Evolutionary conservation across 306 rosid genomes (phyloP).

Genomic region (Astragalus glycyphyllos): DNA sequence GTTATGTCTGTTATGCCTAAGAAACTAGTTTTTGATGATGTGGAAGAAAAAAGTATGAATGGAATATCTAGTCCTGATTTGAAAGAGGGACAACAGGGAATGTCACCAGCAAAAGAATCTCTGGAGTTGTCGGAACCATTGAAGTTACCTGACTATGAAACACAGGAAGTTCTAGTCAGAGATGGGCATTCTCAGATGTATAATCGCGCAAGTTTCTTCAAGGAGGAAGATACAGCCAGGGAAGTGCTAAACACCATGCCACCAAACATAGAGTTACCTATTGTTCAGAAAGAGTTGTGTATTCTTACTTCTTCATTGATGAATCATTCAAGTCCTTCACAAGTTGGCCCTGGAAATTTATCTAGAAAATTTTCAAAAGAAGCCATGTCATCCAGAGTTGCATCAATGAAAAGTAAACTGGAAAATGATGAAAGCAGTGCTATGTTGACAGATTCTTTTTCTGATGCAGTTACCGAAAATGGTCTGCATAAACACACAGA

Average conservation of each 20-base stretch:
- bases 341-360: constrained; percentile 41
- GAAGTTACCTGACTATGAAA: constrained; percentile 41
- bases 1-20: constrained; percentile 55
- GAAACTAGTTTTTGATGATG: constrained; percentile 62
- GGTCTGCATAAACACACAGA: constrained; percentile 43
- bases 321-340: constrained; percentile 41
- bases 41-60: constrained; percentile 47
- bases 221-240: constrained; percentile 37
- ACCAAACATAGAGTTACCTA: constrained; percentile 39
- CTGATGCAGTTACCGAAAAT: constrained; percentile 39
- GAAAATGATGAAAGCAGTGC: constrained; percentile 30
- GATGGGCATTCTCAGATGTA: constrained; percentile 39
- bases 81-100: constrained; percentile 40
- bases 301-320: constrained; percentile 39
- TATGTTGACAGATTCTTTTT: constrained; percentile 45
- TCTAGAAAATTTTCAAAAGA: constrained; percentile 43
- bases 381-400: constrained; percentile 37
- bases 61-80: constrained; percentile 47
- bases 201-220: constrained; percentile 36
- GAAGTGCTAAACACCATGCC: constrained; percentile 22
- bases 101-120: constrained; percentile 41
- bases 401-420: constrained; percentile 32
- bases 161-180: constrained; percentile 42
- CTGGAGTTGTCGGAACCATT: constrained; percentile 37
- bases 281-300: constrained; percentile 42